phyloP scores from a whole-genome alignment of 78 protist genomes.

The Dictyostelium discoideum region dicty_2.7 NC_007088.5:7460001-7460500 shows the following conservation, averaged over 20 bases:
- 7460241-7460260: conserved; percentile 3
- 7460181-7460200: conserved; percentile 40
- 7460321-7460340: conserved; percentile 7
- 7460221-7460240: conserved; percentile 57
- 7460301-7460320: not conserved
- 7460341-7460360: not conserved
- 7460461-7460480: not conserved
- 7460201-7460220: conserved; percentile 55
- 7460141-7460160: conserved; percentile 58
- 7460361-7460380: not conserved
- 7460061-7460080: conserved; percentile 50
- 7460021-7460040: conserved; percentile 58
- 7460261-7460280: not conserved
- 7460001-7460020: conserved; percentile 72
- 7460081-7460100: conserved; percentile 77
- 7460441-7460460: not conserved
- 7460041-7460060: conserved; percentile 59
- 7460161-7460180: conserved; percentile 72
- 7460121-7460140: conserved; percentile 59
- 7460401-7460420: not conserved
- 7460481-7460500: not conserved
- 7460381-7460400: not conserved
- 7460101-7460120: conserved; percentile 65
- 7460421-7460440: not conserved
- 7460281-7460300: not conserved